Conservation (phyloP, 2,329 filamentous ascomycete genomes). For the Ophiocordyceps sinensis region DNA sequence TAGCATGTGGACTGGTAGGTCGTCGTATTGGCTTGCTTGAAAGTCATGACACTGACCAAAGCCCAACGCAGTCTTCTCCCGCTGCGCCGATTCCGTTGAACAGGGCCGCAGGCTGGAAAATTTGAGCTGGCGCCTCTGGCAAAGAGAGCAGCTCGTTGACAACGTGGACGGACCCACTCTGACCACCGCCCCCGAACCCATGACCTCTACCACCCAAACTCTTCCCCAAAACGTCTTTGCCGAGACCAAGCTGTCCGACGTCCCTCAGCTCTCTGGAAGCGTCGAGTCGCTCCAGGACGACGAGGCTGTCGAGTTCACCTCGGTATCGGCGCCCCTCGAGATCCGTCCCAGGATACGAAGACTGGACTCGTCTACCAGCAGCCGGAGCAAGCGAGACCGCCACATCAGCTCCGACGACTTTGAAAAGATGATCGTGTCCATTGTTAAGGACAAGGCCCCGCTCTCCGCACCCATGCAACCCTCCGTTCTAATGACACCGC, state of each 20-base stretch:
- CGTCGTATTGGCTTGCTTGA: neutral
- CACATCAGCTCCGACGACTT: slow-evolving; percentile 89
- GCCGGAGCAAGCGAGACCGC: slow-evolving; percentile 63
- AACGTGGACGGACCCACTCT: slow-evolving; percentile 45
- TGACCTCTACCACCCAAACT: slow-evolving; percentile 23
- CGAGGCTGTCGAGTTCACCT: slow-evolving; percentile 44
- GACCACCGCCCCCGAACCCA: slow-evolving; percentile 20
- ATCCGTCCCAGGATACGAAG: slow-evolving; percentile 55
- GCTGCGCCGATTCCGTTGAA: slow-evolving; percentile 86
- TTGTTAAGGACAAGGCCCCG: slow-evolving; percentile 70
- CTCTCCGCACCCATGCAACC: slow-evolving; percentile 25
- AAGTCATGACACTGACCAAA: slow-evolving; percentile 16
- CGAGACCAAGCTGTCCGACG: slow-evolving; percentile 28
- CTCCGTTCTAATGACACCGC: slow-evolving; percentile 17
- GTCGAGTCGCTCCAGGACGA: slow-evolving; percentile 63
- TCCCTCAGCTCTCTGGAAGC: slow-evolving; percentile 64
- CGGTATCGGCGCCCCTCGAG: slow-evolving; percentile 39
- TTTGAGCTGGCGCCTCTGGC: slow-evolving; percentile 91
- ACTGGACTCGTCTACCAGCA: slow-evolving; percentile 56
- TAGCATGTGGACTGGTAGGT: slow-evolving; percentile 92
- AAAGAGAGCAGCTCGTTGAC: slow-evolving; percentile 65
- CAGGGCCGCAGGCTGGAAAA: slow-evolving; percentile 89
- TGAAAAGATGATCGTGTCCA: slow-evolving; percentile 86
- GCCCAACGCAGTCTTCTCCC: slow-evolving; percentile 60
- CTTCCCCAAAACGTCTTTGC: slow-evolving; percentile 35